Evolutionary conservation across 2,329 filamentous ascomycete species (phyloP), one percentile per base, ranked within the genome.

Genomic region (Graphilbum fragrans): DNA sequence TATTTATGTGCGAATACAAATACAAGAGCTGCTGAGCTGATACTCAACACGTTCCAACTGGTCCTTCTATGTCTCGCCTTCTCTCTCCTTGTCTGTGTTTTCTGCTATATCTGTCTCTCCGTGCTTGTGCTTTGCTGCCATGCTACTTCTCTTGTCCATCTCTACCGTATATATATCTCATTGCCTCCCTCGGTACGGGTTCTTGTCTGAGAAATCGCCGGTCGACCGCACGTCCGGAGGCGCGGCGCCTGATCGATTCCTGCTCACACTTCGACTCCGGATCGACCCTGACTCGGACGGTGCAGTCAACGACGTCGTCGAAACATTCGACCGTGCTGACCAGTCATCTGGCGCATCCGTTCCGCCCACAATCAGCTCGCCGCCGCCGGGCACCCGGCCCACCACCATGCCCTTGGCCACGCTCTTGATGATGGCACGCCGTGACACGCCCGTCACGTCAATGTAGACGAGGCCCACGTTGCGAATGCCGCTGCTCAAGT

Each of bases 391-490:
- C 38, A 90, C 84, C 49, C 78, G 79, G 29, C 86, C 86, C 5
- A 93, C 79, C 0, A 93, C 80, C 92, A 98, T 96, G 33, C 92
- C 87, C 66, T 94, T 95, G 18, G 88, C 92, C 1, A 96, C 92
- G 34, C 82, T 86, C 68, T 95, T 98, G 56, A 98, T 74, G 35
- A 98, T 77, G 0, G 92, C 92, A 46, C 80, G 77, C 34, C 92
- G 73, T 42, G 85, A 94, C 2, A 98, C 92, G 29, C 92, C 92
- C 0, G 88, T 82, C 2, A 93, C 90, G 53, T 98, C 92, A 46
- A 98, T 94, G 57, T 98, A 98, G 25, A 98, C 92, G 22, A 98
- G 70, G 6, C 88, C 92, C 8, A 96, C 92, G 50, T 96, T 98
- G 70, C 92, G 94, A 53, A 95, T 80, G 20, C 88, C 90, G 5